A percentile compares a stretch with the other conserved stretches of the same genome.
These are phyloP conservation scores for Salix purpurea DNA, from an alignment of 345 rosid genomes.

Conservation along the genomic window DNA sequence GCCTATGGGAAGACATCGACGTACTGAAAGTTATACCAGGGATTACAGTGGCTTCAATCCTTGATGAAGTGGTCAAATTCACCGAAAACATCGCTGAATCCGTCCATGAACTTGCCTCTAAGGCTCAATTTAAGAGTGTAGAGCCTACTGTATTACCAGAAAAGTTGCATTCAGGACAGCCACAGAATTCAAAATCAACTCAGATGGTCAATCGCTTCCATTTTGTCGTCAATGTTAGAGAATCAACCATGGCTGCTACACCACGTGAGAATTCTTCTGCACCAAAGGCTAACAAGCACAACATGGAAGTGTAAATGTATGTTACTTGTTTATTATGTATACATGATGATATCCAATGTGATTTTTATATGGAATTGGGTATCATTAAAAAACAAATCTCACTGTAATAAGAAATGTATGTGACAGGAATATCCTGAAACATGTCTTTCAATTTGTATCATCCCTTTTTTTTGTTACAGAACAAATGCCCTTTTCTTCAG, in stretches of 20 bases:
- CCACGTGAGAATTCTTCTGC: slow-evolving; percentile 5
- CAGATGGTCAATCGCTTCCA: not conserved
- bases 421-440: no score
- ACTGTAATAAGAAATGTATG: no score
- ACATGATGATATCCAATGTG: no score
- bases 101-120: slow-evolving; percentile 46
- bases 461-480: not conserved
- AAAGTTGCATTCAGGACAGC: slow-evolving; percentile 6
- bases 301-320: not conserved
- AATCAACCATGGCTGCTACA: not conserved
- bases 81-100: slow-evolving; percentile 52
- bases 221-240: slow-evolving; percentile 9
- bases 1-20: slow-evolving; percentile 39
- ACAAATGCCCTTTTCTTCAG: not conserved
- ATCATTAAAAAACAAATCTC: no score
- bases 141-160: slow-evolving; percentile 30
- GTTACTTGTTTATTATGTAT: not conserved
- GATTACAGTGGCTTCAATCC: slow-evolving; percentile 47
- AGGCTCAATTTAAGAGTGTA: slow-evolving; percentile 37
- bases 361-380: no score
- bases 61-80: slow-evolving; percentile 46
- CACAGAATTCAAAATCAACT: not conserved
- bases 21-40: slow-evolving; percentile 35
- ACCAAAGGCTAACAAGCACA: not conserved
- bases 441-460: not conserved